phyloP scores from a whole-genome alignment of 2,329 filamentous ascomycete genomes.

The Blumeria graminis region DNA sequence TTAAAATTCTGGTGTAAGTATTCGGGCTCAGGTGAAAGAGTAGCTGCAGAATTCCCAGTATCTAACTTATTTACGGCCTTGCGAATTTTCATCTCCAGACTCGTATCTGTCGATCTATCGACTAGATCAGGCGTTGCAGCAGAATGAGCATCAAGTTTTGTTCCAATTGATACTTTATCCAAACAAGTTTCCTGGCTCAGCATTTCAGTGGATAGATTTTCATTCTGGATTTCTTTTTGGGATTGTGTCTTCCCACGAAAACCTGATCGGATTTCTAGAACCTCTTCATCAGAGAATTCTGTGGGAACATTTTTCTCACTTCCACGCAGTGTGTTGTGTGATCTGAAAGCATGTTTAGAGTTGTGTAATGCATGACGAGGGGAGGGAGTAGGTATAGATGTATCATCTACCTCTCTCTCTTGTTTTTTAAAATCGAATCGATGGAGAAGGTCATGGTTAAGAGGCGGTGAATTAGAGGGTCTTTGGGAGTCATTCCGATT shows the following conservation, averaged over 20 bases:
- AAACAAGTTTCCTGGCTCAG: constrained; percentile 15
- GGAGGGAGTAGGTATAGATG: too few species aligned
- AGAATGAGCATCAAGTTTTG: constrained; percentile 44
- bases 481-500: too few species aligned
- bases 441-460: too few species aligned
- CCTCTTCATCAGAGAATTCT: constrained; percentile 15
- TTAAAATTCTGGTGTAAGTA: background rate
- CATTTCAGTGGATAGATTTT: constrained; percentile 16
- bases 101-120: constrained; percentile 48
- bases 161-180: constrained; percentile 30
- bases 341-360: too few species aligned
- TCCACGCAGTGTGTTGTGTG: too few species aligned
- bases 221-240: background rate
- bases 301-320: too few species aligned
- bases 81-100: constrained; percentile 43
- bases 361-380: too few species aligned
- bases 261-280: constrained; percentile 22
- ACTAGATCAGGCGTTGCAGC: constrained; percentile 46
- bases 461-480: too few species aligned
- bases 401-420: too few species aligned
- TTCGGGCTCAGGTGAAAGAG: too few species aligned
- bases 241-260: constrained; percentile 16
- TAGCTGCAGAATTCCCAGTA: constrained; percentile 17
- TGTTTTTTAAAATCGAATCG: too few species aligned
- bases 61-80: constrained; percentile 24